phyloP scores from a whole-genome alignment of 495 filamentous ascomycete species.

The Neurospora sp. region DNA sequence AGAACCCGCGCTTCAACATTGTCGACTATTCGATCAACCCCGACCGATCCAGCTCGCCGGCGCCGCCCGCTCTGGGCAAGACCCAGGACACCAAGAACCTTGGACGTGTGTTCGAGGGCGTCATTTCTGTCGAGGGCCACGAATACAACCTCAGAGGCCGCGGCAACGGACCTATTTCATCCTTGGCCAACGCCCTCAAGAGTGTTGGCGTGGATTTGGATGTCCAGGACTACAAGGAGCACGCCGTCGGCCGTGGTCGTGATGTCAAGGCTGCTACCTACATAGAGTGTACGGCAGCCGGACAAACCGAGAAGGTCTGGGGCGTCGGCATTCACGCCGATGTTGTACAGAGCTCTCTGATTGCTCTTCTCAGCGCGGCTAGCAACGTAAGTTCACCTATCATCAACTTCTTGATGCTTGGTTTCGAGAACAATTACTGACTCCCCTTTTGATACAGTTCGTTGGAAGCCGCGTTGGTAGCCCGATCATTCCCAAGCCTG shows the following conservation, averaged over 20 bases:
- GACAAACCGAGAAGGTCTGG: slow-evolving; percentile 68
- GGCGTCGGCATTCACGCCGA: slow-evolving; percentile 94
- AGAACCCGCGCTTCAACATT: slow-evolving; percentile 73
- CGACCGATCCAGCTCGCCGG: slow-evolving; percentile 71
- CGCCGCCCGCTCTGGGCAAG: slow-evolving; percentile 56
- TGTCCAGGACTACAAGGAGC: slow-evolving; percentile 92
- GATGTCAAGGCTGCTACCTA: slow-evolving; percentile 88
- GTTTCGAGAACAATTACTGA: slow-evolving; percentile 4
- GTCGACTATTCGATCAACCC: slow-evolving; percentile 87
- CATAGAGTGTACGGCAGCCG: slow-evolving; percentile 77
- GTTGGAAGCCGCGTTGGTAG: slow-evolving; percentile 44
- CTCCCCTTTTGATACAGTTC: slow-evolving; percentile 36
- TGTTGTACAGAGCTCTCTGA: slow-evolving; percentile 84
- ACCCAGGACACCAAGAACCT: slow-evolving; percentile 66
- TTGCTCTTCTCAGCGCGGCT: slow-evolving; percentile 80
- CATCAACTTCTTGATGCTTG: not conserved
- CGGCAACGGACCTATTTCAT: slow-evolving; percentile 86
- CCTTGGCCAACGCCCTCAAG: slow-evolving; percentile 71
- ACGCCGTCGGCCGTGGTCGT: slow-evolving; percentile 70
- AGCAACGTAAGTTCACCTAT: slow-evolving; percentile 58
- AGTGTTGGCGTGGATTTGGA: slow-evolving; percentile 82
- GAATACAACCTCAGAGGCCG: slow-evolving; percentile 71
- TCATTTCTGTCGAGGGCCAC: slow-evolving; percentile 70
- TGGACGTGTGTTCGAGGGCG: slow-evolving; percentile 75
- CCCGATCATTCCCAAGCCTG: slow-evolving; percentile 40